phyloP scores from a whole-genome alignment of 2,329 filamentous ascomycete genomes.

The Peltaster fructicola region DNA sequence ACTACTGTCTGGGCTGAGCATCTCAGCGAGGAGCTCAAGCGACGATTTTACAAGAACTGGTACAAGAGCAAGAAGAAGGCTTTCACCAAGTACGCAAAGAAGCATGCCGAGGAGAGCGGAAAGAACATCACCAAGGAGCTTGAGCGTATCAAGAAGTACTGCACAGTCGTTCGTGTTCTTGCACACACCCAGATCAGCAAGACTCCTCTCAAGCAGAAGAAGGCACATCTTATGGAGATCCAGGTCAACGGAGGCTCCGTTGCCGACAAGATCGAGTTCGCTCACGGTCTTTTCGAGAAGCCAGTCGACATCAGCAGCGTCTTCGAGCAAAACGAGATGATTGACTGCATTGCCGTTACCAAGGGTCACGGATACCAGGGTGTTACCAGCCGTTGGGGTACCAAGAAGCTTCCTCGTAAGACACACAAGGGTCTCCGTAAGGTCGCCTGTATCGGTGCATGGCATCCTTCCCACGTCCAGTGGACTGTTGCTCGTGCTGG shows the following conservation, averaged over 20 bases:
- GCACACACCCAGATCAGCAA: conserved; percentile 99
- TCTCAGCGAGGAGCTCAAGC: conserved; percentile 95
- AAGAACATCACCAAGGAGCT: conserved; percentile 88
- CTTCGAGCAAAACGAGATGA: conserved; percentile 99
- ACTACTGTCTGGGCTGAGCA: conserved; percentile 99
- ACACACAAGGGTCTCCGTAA: conserved; percentile 99
- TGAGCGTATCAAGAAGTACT: conserved; percentile 99
- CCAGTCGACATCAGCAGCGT: conserved; percentile 78
- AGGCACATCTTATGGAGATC: conserved; percentile 99
- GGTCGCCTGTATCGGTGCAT: conserved; percentile 99
- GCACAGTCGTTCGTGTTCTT: conserved; percentile 96
- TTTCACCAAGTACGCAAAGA: conserved; percentile 99
- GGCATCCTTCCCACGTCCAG: conserved; percentile 99
- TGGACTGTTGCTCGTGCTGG: conserved; percentile 99
- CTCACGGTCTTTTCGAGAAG: conserved; percentile 96
- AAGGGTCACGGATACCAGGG: conserved; percentile 98
- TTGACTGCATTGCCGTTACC: conserved; percentile 97
- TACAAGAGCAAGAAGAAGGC: conserved; percentile 99
- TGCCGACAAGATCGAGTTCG: conserved; percentile 93
- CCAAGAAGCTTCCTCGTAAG: conserved; percentile 99
- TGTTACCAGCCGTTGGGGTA: conserved; percentile 96
- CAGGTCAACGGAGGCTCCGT: conserved; percentile 97
- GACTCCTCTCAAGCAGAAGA: conserved; percentile 99
- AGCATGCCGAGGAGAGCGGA: conserved; percentile 88
- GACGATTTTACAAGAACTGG: conserved; percentile 99